These are phyloP conservation scores for Lasiodiplodia citricola DNA, from an alignment of 2,329 filamentous ascomycete species.

Conservation along the genomic window DNA sequence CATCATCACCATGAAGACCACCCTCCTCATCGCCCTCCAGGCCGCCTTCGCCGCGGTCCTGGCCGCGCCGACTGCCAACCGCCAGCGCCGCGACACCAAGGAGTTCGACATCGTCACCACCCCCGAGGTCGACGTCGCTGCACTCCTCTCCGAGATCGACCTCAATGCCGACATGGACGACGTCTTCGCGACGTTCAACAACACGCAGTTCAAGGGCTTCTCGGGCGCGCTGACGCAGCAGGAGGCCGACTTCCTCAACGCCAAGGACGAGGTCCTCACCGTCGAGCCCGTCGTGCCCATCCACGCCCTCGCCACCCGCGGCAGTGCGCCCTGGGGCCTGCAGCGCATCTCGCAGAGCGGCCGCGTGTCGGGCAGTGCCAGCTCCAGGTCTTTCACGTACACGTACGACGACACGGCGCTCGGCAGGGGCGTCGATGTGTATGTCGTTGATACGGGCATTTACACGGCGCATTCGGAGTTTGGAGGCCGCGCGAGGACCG, in stretches of 20 bases:
- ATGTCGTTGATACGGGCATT: slow-evolving; percentile 71
- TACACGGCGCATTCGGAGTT: slow-evolving; percentile 56
- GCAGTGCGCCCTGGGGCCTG: slow-evolving; percentile 37
- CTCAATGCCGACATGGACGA: slow-evolving; percentile 17
- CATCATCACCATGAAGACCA: slow-evolving; percentile 6
- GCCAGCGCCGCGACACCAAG: slow-evolving; percentile 4
- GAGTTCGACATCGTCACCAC: slow-evolving; percentile 18
- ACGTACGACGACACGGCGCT: slow-evolving; percentile 17
- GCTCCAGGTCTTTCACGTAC: slow-evolving; percentile 14
- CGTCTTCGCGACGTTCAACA: slow-evolving; percentile 21
- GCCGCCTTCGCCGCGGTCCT: slow-evolving; percentile 1
- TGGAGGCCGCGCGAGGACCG: slow-evolving; percentile 37
- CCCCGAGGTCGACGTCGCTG: background rate
- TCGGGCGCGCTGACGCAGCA: slow-evolving; percentile 4
- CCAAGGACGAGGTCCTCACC: background rate
- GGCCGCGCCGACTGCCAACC: slow-evolving; percentile 3
- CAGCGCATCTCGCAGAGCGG: slow-evolving; percentile 35
- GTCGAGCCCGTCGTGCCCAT: slow-evolving; percentile 11
- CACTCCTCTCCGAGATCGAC: background rate
- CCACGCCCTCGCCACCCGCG: background rate
- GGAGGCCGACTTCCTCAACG: slow-evolving; percentile 6
- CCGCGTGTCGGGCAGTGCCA: background rate
- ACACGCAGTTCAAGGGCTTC: slow-evolving; percentile 23
- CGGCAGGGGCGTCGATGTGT: slow-evolving; percentile 54
- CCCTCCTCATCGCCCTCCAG: slow-evolving; percentile 4